phyloP scores from a whole-genome alignment of 106 monocot species.

The Dendrobium huoshanense region DNA sequence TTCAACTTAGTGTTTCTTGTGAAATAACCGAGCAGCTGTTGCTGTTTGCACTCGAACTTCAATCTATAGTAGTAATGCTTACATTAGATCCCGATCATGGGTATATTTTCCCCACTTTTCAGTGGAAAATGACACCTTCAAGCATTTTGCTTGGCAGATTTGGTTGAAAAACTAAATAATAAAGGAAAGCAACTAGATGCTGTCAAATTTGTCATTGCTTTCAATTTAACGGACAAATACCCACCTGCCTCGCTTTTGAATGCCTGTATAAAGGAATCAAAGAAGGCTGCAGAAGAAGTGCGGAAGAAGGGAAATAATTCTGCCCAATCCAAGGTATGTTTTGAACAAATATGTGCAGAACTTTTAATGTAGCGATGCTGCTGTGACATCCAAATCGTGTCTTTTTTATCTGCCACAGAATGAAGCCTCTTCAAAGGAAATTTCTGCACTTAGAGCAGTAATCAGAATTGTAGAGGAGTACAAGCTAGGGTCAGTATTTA shows the following conservation, averaged over 20 bases:
- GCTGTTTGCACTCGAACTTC: background rate
- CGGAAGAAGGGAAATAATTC: conserved; percentile 49
- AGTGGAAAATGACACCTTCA: background rate
- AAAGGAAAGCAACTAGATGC: conserved; percentile 4
- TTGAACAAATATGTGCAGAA: background rate
- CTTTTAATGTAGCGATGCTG: background rate
- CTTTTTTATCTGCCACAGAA: conserved; percentile 36
- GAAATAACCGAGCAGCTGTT: background rate
- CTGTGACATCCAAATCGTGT: background rate
- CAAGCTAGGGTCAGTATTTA: conserved; percentile 47
- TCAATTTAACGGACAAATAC: background rate
- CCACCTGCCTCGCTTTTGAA: conserved; percentile 3
- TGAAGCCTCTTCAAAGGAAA: conserved; percentile 47
- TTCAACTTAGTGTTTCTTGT: background rate
- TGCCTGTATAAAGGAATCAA: conserved; percentile 31
- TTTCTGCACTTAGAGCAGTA: conserved; percentile 41
- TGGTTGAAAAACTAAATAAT: background rate
- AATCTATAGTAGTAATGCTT: background rate
- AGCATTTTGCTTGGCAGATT: conserved; percentile 5
- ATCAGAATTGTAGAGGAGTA: conserved; percentile 48
- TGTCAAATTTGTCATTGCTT: conserved; percentile 7
- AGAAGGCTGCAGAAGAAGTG: conserved; percentile 42
- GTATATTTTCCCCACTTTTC: background rate
- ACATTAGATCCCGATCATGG: background rate
- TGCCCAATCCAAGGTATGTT: conserved; percentile 31